Conservation (phyloP, 2,329 filamentous ascomycete genomes). For the Apiospora rasikravindrae region DNA sequence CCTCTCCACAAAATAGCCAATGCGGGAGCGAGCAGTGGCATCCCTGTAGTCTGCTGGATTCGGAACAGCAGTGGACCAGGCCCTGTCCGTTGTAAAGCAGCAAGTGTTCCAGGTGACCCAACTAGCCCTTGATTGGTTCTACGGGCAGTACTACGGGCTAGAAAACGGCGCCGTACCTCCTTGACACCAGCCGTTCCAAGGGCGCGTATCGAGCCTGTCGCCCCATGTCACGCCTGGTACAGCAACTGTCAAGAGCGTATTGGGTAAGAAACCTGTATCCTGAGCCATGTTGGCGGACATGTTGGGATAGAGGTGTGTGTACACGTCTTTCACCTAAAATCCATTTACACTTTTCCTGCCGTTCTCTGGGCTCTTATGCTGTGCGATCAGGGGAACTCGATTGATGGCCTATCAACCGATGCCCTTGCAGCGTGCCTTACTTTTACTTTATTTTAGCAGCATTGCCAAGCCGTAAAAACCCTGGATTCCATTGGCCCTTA, state of each 20-base stretch:
- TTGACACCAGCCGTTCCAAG: slow-evolving; percentile 45
- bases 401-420: neutral
- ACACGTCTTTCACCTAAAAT: neutral
- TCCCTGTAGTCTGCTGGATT: slow-evolving; percentile 7
- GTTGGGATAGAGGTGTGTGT: neutral
- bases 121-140: slow-evolving; percentile 44
- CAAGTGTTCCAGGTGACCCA: slow-evolving; percentile 46
- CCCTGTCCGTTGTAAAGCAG: slow-evolving; percentile 45
- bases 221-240: slow-evolving; percentile 18
- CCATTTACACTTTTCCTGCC: neutral
- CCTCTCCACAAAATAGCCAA: slow-evolving; percentile 18
- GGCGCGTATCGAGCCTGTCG: slow-evolving; percentile 44
- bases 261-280: slow-evolving; percentile 16
- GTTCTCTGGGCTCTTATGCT: neutral
- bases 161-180: slow-evolving; percentile 36
- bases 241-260: slow-evolving; percentile 12
- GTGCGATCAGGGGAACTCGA: neutral
- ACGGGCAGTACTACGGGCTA: slow-evolving; percentile 34
- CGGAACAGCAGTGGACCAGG: slow-evolving; percentile 28
- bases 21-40: slow-evolving; percentile 13
- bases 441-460: neutral
- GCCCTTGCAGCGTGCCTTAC: slow-evolving; percentile 15
- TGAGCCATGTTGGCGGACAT: neutral
- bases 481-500: neutral
- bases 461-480: neutral